Percentiles rank a stretch among this genome's conserved stretches.
These are phyloP conservation scores for Cryphonectria naterciae DNA, from an alignment of 2,329 filamentous ascomycete species.

Conservation along the genomic window DNA sequence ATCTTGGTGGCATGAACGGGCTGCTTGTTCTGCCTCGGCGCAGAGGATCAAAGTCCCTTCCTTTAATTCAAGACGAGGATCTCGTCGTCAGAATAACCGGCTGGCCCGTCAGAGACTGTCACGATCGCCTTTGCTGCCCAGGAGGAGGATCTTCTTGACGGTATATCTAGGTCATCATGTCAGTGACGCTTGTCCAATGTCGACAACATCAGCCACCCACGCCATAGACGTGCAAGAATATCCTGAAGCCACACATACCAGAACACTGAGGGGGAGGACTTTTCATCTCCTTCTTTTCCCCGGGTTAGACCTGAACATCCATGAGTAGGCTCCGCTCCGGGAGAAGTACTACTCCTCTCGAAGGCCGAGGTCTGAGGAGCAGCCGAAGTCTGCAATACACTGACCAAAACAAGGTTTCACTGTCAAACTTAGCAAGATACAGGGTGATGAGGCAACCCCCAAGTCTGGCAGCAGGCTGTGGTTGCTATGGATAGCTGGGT, in stretches of 20 bases:
- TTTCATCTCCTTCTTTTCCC: neutral
- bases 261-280: neutral
- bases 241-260: neutral
- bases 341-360: neutral
- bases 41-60: neutral
- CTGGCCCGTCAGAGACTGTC: neutral
- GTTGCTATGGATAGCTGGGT: no score
- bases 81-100: neutral
- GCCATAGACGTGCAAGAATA: neutral
- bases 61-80: neutral
- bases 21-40: neutral
- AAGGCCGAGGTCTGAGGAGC: no score
- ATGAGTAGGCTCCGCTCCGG: neutral
- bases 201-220: neutral
- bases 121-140: neutral
- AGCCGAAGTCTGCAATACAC: no score
- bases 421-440: no score
- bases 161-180: neutral
- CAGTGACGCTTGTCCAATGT: no score
- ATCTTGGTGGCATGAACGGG: slow-evolving; percentile 30
- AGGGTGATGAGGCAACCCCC: no score
- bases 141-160: neutral
- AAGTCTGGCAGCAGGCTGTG: no score
- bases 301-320: neutral
- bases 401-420: no score